phyloP scores from a whole-genome alignment of 2,329 filamentous ascomycete genomes.

The Trichoderma pleuroti region DNA sequence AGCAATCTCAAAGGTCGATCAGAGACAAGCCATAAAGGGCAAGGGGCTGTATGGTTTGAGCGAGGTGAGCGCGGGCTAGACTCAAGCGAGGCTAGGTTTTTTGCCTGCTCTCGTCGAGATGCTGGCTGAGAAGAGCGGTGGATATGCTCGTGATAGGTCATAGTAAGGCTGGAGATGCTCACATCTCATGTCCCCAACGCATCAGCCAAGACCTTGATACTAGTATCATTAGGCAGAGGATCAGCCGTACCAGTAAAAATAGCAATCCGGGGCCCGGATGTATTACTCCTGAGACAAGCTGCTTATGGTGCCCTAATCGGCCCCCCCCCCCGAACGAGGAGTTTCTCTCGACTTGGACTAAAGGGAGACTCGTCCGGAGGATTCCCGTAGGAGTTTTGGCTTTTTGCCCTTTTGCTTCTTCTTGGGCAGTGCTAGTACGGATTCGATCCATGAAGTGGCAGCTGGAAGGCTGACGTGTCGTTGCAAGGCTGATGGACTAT shows the following conservation, averaged over 20 bases:
- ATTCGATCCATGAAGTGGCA: background rate
- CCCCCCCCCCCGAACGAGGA: background rate
- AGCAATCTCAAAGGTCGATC: background rate
- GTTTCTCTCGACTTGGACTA: background rate
- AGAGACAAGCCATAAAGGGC: background rate
- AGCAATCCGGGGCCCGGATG: background rate
- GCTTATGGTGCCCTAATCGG: background rate
- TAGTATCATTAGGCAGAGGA: background rate
- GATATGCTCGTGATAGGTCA: slow-evolving; percentile 9
- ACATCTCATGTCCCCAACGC: background rate
- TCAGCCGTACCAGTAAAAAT: background rate
- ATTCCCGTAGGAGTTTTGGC: background rate
- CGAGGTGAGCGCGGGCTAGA: background rate
- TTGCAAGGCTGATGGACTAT: slow-evolving; percentile 11
- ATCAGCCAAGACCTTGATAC: background rate
- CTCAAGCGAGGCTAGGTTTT: slow-evolving; percentile 5
- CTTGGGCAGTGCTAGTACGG: background rate
- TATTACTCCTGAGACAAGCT: background rate
- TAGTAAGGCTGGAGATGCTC: slow-evolving; percentile 1
- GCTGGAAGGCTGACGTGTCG: slow-evolving; percentile 11
- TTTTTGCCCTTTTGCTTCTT: background rate
- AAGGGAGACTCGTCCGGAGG: background rate
- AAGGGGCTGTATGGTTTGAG: background rate
- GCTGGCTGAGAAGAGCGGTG: slow-evolving; percentile 6
- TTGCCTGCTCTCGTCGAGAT: background rate